Conservation (phyloP, 2,329 filamentous ascomycete genomes). For the Phoma sp. region DNA sequence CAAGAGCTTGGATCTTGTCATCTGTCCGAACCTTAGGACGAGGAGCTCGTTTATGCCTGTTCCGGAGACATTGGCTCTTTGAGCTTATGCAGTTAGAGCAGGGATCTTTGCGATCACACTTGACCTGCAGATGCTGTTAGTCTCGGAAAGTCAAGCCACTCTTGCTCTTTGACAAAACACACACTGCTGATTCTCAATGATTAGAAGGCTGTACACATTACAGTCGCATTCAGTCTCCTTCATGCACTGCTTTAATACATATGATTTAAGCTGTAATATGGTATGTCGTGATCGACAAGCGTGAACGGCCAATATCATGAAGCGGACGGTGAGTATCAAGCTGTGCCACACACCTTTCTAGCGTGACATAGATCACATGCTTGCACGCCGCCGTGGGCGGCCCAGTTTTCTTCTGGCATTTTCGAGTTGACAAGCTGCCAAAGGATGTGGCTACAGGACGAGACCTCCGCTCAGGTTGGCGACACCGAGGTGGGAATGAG, state of each 20-base stretch:
- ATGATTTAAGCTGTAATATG: too few relatives aligned
- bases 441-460: slow-evolving; percentile 1
- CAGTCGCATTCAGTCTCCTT: too few relatives aligned
- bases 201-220: too few relatives aligned
- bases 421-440: not conserved
- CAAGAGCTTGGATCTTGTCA: slow-evolving; percentile 41
- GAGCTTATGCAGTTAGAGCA: slow-evolving; percentile 39
- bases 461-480: slow-evolving; percentile 6
- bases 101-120: slow-evolving; percentile 46
- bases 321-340: not conserved
- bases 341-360: slow-evolving; percentile 28
- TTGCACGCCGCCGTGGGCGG: slow-evolving; percentile 39
- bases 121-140: slow-evolving; percentile 32
- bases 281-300: too few relatives aligned
- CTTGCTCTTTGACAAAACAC: not conserved
- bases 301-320: not conserved
- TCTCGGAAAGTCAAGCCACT: not conserved
- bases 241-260: too few relatives aligned
- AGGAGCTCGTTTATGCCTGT: slow-evolving; percentile 36
- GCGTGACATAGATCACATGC: slow-evolving; percentile 44
- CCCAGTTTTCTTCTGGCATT: slow-evolving; percentile 45
- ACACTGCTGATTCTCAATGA: not conserved
- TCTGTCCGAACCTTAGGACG: slow-evolving; percentile 38
- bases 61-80: slow-evolving; percentile 41
- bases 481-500: slow-evolving; percentile 3